Evolutionary conservation across 2,329 filamentous ascomycete genomes (phyloP), one percentile per base, ranked within the genome.

Genomic region (Elsinoe ampelina): DNA sequence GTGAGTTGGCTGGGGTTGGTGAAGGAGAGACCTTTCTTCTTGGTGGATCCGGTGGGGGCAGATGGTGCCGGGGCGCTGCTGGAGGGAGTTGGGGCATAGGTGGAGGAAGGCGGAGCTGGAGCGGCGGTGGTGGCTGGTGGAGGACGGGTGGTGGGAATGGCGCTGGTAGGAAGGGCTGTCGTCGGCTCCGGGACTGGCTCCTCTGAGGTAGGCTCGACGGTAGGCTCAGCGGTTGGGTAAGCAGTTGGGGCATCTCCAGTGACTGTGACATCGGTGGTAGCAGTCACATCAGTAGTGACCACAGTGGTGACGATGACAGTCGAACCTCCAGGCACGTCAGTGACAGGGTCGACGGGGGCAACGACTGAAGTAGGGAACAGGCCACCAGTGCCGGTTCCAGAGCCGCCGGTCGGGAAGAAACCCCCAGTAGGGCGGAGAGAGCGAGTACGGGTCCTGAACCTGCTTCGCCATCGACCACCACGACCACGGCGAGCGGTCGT

Each of bases 11-110:
- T 63, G 57, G 75, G 75, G 32, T 80, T 73, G 70, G 87, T 87
- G 79, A 84, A 89, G 52, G 80, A 80, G 51, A 87, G 70, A 70
- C 85, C 85, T 67, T 84, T 83, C 80, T 86, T 85, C 64, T 69
- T 67, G 55, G 66, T 67, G 30, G 63, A 61, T 26, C 66, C 58
- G 30, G 65, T 60, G 20, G 61, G 59, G 5, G 60, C 39, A 26
- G 61, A 59, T 11, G 60, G 59, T 34, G 61, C 32, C 48, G 63
- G 54, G 6, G 64, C 48, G 22, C 62, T 62, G 8, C 64, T 60
- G 17, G 60, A 58, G 17, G 64, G 58, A 17, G 57, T 57, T 20
- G 57, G 39, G 47, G 38, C 19, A 38, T 54, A 39, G 57, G 57
- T 19, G 47, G 43, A 39, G 8, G 55, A 15, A 57, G 15, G 35